Conservation (phyloP, 2,329 filamentous ascomycete genomes). For the Balansia obtecta region DNA sequence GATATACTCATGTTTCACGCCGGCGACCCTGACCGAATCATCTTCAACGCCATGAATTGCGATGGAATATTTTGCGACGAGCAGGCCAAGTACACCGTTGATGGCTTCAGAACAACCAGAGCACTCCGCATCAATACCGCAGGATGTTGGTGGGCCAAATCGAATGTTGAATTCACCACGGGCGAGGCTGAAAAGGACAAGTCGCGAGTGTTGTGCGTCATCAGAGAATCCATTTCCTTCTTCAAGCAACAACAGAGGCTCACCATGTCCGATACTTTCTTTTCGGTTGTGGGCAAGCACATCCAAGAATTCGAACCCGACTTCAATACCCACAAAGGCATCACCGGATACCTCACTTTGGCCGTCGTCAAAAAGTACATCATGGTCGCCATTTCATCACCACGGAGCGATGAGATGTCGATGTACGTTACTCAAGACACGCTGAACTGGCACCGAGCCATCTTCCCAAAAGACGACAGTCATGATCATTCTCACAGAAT, state of each 20-base stretch:
- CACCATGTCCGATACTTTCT: slow-evolving; percentile 73
- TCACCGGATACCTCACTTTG: slow-evolving; percentile 70
- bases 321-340: slow-evolving; percentile 59
- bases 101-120: slow-evolving; percentile 67
- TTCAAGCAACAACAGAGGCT: slow-evolving; percentile 65
- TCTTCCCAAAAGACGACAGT: slow-evolving; percentile 72
- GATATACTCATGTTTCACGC: slow-evolving; percentile 66
- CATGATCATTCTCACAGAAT: slow-evolving; percentile 55
- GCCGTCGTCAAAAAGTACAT: slow-evolving; percentile 79
- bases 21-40: slow-evolving; percentile 67
- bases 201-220: slow-evolving; percentile 68
- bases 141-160: slow-evolving; percentile 81
- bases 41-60: slow-evolving; percentile 70
- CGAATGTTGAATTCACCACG: slow-evolving; percentile 58
- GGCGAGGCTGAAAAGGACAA: slow-evolving; percentile 53
- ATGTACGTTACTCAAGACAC: slow-evolving; percentile 82
- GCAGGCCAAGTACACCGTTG: slow-evolving; percentile 60
- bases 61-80: slow-evolving; percentile 50
- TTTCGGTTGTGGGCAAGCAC: slow-evolving; percentile 38
- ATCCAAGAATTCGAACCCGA: slow-evolving; percentile 61
- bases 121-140: slow-evolving; percentile 54
- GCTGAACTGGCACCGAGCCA: slow-evolving; percentile 76
- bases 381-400: slow-evolving; percentile 68
- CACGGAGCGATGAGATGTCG: slow-evolving; percentile 78
- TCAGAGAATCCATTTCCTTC: slow-evolving; percentile 57